Evolutionary conservation across 345 rosid genomes (phyloP), one percentile per base, ranked within the genome.

Genomic region (Abelmoschus esculentus): DNA sequence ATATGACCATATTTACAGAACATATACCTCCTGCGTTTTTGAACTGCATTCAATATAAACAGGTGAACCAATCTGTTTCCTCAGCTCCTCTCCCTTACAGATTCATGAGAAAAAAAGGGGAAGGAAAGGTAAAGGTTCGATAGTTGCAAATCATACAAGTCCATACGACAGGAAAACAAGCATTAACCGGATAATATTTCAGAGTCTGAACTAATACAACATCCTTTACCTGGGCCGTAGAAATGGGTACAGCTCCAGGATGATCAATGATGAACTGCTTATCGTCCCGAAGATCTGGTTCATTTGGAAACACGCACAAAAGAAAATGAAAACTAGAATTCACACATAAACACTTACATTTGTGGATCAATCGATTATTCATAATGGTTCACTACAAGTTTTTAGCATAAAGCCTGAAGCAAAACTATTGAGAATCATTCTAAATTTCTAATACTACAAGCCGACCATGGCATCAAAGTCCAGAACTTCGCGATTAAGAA

Each of bases 1-100:
- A 22, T 22, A 40, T 46, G 46, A 6, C 66, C 13, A 32, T 46
- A 36, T n/a, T 66, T 17, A 36, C 13, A 17, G 32, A 28, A 31
- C 14, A 52, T 17, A n/a, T 73, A 91, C 98, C 97, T 89, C 91
- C 84, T 93, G 98, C 13, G 96, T 80, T 78, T 89, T 93, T 38
- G 98, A 87, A 77, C 98, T 93, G 85, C 98, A 93, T 74, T 93
- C 98, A 14, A 93, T 83, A 75, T 91, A 93, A 53, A 89, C 81
- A 67, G 96, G 91, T 22, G 97, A 82, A 59, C 77, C 88, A 42
- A 93, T 89, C 78, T 75, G 89, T 79, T 86, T 91, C 81, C 81
- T 86, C 83, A 91, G 88, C 74, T 93, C 98, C 79, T 91, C 98
- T 70, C 98, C 98, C 92, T 90, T 69, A 5, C 2, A 70, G n/a